Conservation (phyloP, 164 flowering plant species). For the Stephania cephalantha region DNA sequence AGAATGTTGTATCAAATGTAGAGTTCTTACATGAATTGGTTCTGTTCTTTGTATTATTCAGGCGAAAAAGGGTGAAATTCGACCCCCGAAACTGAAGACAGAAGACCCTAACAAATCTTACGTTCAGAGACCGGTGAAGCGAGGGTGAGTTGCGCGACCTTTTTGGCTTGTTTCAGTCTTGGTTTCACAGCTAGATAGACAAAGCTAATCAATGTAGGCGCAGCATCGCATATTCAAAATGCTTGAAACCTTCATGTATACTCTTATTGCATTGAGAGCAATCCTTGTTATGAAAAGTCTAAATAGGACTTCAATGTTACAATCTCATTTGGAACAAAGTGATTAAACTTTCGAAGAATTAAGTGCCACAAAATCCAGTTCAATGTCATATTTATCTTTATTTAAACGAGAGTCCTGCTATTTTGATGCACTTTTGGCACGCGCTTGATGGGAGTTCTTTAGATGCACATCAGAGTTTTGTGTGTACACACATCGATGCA, state of each 20-base stretch:
- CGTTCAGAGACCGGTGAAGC: constrained; percentile 95
- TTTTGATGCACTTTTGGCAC: too few relatives aligned
- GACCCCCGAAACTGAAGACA: constrained; percentile 97
- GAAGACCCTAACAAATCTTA: constrained; percentile 99
- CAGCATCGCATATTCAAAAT: not conserved
- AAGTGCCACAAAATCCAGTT: too few relatives aligned
- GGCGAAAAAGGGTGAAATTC: constrained; percentile 90
- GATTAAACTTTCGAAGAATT: too few relatives aligned
- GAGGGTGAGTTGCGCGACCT: constrained; percentile 28
- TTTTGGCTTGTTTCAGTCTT: not conserved
- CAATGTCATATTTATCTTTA: too few relatives aligned
- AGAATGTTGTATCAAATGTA: not conserved
- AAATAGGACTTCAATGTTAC: too few relatives aligned
- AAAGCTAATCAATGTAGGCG: not conserved
- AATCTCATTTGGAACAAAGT: too few relatives aligned
- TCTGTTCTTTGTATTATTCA: constrained; percentile 21
- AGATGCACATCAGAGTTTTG: too few relatives aligned
- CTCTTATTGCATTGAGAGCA: too few relatives aligned
- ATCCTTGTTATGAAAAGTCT: not conserved
- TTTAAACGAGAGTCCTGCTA: too few relatives aligned
- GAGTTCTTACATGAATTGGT: not conserved
- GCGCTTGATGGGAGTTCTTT: too few relatives aligned
- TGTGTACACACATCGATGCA: too few relatives aligned
- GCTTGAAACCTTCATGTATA: not conserved
- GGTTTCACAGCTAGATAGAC: not conserved